phyloP scores from a whole-genome alignment of 1,284 basidiomycete genomes.

The Cutaneotrichosporon daszewskae region DNA sequence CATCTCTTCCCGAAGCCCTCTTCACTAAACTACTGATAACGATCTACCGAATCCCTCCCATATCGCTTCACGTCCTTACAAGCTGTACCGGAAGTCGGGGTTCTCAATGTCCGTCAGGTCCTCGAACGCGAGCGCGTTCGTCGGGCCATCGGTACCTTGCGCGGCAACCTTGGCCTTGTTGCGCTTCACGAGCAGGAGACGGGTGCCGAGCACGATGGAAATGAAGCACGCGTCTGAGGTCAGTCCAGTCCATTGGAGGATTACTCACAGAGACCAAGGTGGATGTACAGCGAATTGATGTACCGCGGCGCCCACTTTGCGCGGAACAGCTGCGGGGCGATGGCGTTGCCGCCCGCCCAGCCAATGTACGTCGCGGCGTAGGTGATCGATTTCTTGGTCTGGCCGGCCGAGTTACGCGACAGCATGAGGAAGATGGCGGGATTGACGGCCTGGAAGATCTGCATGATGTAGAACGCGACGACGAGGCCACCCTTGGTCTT shows the following conservation, averaged over 20 bases:
- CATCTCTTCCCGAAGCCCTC: too few species aligned
- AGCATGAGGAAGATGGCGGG: conserved; percentile 17
- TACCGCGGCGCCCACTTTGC: conserved; percentile 29
- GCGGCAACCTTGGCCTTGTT: background rate
- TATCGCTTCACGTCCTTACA: too few species aligned
- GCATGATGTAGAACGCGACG: conserved; percentile 16
- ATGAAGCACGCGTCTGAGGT: background rate
- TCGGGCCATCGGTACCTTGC: background rate
- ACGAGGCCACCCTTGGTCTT: conserved; percentile 12
- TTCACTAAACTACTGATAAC: too few species aligned
- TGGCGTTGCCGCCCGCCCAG: conserved; percentile 34
- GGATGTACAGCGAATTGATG: conserved; percentile 32
- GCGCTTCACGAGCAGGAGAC: background rate
- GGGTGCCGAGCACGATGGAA: background rate
- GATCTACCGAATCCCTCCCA: too few species aligned
- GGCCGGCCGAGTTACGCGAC: conserved; percentile 19
- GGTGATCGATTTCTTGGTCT: conserved; percentile 18
- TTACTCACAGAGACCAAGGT: conserved; percentile 18
- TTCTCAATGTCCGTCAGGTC: conserved; percentile 8
- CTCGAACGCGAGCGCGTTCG: background rate
- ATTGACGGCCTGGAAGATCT: conserved; percentile 13
- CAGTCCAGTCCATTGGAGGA: too few species aligned
- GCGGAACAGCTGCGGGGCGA: conserved; percentile 33
- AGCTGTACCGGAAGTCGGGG: conserved; percentile 28
- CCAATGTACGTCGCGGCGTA: conserved; percentile 22